Conservation (phyloP, 2,329 filamentous ascomycete genomes). For the Elsinoe arachidis region DNA sequence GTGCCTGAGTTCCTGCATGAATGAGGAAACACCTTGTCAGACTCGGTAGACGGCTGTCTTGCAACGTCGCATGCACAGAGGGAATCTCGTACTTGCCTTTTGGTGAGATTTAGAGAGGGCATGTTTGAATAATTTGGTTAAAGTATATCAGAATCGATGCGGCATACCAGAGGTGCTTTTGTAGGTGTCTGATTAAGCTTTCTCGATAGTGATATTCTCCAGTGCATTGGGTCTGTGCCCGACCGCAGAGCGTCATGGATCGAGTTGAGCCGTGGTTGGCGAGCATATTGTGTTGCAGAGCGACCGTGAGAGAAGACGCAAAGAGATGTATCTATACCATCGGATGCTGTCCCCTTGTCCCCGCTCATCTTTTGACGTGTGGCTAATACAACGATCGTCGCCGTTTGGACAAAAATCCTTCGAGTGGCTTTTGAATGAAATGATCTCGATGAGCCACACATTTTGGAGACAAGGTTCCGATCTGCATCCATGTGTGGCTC, state of each 20-base stretch:
- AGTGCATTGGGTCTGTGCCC: too few species aligned
- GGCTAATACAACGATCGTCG: not conserved
- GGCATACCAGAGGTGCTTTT: too few species aligned
- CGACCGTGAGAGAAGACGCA: not conserved
- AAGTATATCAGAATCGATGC: too few species aligned
- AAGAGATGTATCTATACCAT: not conserved
- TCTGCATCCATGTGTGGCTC: slow-evolving; percentile 2
- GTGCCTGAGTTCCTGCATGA: slow-evolving; percentile 3
- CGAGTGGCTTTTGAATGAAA: not conserved
- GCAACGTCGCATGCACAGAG: too few species aligned
- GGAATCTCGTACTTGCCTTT: too few species aligned
- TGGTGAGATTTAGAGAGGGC: too few species aligned
- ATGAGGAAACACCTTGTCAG: not conserved
- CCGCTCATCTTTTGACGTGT: not conserved
- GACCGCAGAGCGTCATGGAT: too few species aligned
- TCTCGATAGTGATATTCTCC: too few species aligned
- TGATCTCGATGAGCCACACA: slow-evolving; percentile 13
- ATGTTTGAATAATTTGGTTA: too few species aligned
- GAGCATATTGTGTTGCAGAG: not conserved
- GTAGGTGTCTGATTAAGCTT: too few species aligned
- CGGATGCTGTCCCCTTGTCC: not conserved
- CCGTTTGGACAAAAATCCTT: not conserved
- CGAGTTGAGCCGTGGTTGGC: too few species aligned
- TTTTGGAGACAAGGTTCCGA: not conserved
- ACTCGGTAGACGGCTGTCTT: too few species aligned